A percentile compares a stretch with the other conserved stretches of the same genome.
These are phyloP conservation scores for Colletotrichum sansevieriae DNA, from an alignment of 2,329 filamentous ascomycete species.

Conservation along the genomic window DNA sequence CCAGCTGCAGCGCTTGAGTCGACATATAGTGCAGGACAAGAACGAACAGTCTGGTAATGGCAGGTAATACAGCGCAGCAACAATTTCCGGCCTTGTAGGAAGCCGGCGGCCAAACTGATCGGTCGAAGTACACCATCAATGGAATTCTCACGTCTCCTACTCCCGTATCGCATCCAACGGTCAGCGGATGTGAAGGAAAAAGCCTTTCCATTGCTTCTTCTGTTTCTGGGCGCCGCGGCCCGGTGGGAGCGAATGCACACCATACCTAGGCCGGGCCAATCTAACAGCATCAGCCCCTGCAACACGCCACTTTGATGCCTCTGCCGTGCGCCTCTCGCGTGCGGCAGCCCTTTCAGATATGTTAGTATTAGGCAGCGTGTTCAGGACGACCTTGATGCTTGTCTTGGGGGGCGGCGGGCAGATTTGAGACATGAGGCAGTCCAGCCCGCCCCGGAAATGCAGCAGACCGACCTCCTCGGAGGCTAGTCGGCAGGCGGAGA, in stretches of 20 bases:
- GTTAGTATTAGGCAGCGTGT: slow-evolving; percentile 4
- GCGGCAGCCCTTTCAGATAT: slow-evolving; percentile 3
- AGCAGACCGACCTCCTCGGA: neutral
- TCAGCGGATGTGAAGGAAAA: neutral
- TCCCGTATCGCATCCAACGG: slow-evolving; percentile 6
- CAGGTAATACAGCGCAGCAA: slow-evolving; percentile 32
- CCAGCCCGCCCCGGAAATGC: slow-evolving; percentile 21
- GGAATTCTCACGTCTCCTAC: slow-evolving; percentile 1
- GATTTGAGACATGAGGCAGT: slow-evolving; percentile 29
- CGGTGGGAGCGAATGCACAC: slow-evolving; percentile 34
- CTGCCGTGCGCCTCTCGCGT: slow-evolving; percentile 27
- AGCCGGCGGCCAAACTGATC: neutral
- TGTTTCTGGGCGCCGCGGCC: slow-evolving; percentile 20
- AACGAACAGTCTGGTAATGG: slow-evolving; percentile 13
- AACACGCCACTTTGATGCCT: slow-evolving; percentile 38
- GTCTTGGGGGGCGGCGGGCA: slow-evolving; percentile 29
- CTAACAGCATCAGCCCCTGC: slow-evolving; percentile 17
- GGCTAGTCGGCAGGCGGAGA: slow-evolving; percentile 7
- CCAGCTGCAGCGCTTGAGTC: slow-evolving; percentile 35
- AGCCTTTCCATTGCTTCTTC: slow-evolving; percentile 15
- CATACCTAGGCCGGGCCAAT: slow-evolving; percentile 25
- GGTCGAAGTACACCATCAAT: slow-evolving; percentile 15
- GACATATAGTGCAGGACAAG: slow-evolving; percentile 3
- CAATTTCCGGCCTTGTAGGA: slow-evolving; percentile 1
- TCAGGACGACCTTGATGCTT: slow-evolving; percentile 25